phyloP scores from a whole-genome alignment of 495 filamentous ascomycete species.

The Chaetomium tenue region DNA sequence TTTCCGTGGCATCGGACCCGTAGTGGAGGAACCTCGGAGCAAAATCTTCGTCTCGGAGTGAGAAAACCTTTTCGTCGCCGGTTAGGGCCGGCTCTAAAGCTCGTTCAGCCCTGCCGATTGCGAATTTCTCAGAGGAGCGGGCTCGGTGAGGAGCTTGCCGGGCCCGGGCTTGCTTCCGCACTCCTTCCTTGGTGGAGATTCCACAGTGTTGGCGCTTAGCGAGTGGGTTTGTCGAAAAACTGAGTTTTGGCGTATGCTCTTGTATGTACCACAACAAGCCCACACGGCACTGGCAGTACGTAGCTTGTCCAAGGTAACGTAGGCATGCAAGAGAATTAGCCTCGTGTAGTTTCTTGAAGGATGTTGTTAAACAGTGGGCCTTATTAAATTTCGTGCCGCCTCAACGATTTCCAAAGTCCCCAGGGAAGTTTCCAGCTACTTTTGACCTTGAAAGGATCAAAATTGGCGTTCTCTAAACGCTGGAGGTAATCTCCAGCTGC shows the following conservation, averaged over 20 bases:
- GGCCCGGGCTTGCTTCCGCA: too few relatives aligned
- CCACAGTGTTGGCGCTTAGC: too few relatives aligned
- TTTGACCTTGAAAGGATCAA: constrained; percentile 68
- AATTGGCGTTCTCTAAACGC: constrained; percentile 71
- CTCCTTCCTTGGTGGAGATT: too few relatives aligned
- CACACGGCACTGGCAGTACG: too few relatives aligned
- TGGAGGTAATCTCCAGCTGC: constrained; percentile 75
- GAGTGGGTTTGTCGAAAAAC: too few relatives aligned
- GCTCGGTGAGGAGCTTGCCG: too few relatives aligned
- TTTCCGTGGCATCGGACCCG: not conserved
- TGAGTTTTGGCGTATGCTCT: too few relatives aligned
- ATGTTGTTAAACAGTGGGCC: not conserved
- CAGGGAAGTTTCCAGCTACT: constrained; percentile 87
- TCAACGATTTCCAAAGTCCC: constrained; percentile 72
- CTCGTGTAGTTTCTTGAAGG: not conserved
- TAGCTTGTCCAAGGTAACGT: too few relatives aligned
- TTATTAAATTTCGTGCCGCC: constrained; percentile 54
- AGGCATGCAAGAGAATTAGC: not conserved
- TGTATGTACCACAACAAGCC: too few relatives aligned
- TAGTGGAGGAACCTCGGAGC: not conserved
- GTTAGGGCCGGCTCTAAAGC: constrained; percentile 5
- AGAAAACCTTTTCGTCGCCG: not conserved
- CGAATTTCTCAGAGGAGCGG: too few relatives aligned
- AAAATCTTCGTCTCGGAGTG: not conserved
- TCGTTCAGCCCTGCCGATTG: not conserved